phyloP scores from a whole-genome alignment of 2,329 filamentous ascomycete species.

The Botrytis sinoallii region DNA sequence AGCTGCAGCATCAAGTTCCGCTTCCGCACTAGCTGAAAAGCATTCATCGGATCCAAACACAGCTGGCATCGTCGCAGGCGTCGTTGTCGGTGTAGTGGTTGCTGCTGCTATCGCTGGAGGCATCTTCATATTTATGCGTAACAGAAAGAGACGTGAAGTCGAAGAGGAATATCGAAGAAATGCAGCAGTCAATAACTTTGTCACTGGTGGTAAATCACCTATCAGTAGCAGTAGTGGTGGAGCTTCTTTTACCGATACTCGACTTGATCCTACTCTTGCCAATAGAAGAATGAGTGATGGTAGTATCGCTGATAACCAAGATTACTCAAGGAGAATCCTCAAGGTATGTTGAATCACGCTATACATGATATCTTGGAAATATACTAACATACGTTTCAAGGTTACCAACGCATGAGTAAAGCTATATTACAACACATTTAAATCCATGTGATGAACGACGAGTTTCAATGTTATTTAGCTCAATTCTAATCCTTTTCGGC shows the following conservation, averaged over 20 bases:
- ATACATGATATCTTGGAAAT: conserved; percentile 21
- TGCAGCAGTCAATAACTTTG: conserved; percentile 74
- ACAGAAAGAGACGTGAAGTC: conserved; percentile 70
- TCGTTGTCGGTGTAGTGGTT: conserved; percentile 77
- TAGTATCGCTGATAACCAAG: conserved; percentile 94
- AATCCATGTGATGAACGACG: conserved; percentile 41
- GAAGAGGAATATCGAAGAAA: conserved; percentile 84
- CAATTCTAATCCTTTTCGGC: conserved; percentile 32
- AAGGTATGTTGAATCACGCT: conserved; percentile 60
- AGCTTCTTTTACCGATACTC: conserved; percentile 73
- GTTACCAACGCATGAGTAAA: conserved; percentile 57
- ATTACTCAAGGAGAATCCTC: conserved; percentile 93
- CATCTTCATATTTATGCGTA: conserved; percentile 70
- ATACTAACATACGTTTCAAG: conserved; percentile 40
- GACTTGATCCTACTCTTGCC: conserved; percentile 77
- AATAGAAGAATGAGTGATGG: conserved; percentile 85
- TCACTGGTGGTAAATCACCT: conserved; percentile 61
- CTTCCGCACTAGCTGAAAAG: conserved; percentile 7
- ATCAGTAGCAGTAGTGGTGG: conserved; percentile 50
- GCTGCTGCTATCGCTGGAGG: conserved; percentile 65
- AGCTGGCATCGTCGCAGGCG: conserved; percentile 82
- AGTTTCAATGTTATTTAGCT: conserved; percentile 33
- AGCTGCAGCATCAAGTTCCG: conserved; percentile 15
- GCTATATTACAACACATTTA: conserved; percentile 8
- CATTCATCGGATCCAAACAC: conserved; percentile 41